Evolutionary conservation across 805 yeast species (phyloP).

Genomic region (Candida lessepsii): DNA sequence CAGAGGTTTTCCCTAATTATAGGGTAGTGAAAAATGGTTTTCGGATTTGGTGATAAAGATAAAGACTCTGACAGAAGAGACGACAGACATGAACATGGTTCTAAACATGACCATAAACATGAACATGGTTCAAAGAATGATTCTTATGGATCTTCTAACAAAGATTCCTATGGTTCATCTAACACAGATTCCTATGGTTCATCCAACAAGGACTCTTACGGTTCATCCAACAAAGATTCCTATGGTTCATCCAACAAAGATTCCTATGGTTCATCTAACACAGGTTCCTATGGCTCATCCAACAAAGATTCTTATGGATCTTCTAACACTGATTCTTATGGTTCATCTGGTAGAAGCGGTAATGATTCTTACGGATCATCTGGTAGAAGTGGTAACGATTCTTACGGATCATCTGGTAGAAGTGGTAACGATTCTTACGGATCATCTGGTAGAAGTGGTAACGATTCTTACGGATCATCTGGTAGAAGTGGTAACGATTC

Average conservation of each 20-base stretch:
- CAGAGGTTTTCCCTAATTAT: background rate
- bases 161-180: conserved; percentile 20
- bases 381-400: conserved; percentile 14
- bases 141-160: conserved; percentile 17
- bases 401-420: conserved; percentile 21
- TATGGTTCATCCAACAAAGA: conserved; percentile 16
- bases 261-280: conserved; percentile 18
- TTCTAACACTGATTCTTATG: conserved; percentile 21
- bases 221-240: conserved; percentile 12
- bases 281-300: conserved; percentile 23
- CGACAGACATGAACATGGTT: conserved; percentile 8
- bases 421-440: conserved; percentile 18
- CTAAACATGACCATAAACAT: too few species aligned
- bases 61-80: conserved; percentile 2
- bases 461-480: conserved; percentile 15
- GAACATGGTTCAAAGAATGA: conserved; percentile 22
- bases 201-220: conserved; percentile 13
- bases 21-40: conserved; percentile 24
- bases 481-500: conserved; percentile 14
- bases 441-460: conserved; percentile 8
- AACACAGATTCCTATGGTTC: conserved; percentile 21
- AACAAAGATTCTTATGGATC: conserved; percentile 13
- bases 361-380: conserved; percentile 17
- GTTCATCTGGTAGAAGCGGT: conserved; percentile 13
- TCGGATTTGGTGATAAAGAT: conserved; percentile 32